Base-by-base conservation (phyloP, 768 basidiomycete genomes). In the Pleurotus tuoliensis region DNA sequence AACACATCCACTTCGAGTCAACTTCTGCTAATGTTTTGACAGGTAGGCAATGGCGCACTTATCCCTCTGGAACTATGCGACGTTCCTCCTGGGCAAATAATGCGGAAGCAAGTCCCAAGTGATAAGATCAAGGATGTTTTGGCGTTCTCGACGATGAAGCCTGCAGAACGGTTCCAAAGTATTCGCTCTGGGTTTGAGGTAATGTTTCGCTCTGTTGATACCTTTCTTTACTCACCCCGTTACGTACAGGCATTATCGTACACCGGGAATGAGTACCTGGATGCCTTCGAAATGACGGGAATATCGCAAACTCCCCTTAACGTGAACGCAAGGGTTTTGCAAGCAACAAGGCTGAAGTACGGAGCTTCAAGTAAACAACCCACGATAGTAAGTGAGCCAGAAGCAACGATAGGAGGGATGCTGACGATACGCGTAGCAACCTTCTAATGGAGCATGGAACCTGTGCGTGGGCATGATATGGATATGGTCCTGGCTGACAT, bases 371-470 rank as follows among this genome's bases (percentile, higher is more conserved):
- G 82, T 58, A 80, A 72, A 12, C 81, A 84, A 60, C 70, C 72
- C 6, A 83, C 77, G 5, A 82, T 88, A 12, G 87, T 87, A 61
- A 63, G 84, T 71, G 1, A 34, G 30, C 30, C 2, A 34, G 11
- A 34, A 34, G 30, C 30, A 11, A 34, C 30, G 0, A 9, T 34
- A 34, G 30, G 3, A 9, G 30, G 8, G 30, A 9, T 34, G 11
- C 30, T 34, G 30, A 34, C 30, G 30, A 3, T 11, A 34, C 7
- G 9, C 45, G 48, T 11, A 88, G 86, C 67, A 65, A 27, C 89
- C 88, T 0, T 71, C 67, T 4, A 82, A 90, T 54, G 90, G 90
- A 4, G 69, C 82, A 0, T 92, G 90, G 90, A 92, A 92, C 57
- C 88, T 92, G 90, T 84, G 52, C 37, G 72, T 72, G 58, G 52